phyloP scores from a whole-genome alignment of 2,329 filamentous ascomycete species.

The Ustulina deusta region DNA sequence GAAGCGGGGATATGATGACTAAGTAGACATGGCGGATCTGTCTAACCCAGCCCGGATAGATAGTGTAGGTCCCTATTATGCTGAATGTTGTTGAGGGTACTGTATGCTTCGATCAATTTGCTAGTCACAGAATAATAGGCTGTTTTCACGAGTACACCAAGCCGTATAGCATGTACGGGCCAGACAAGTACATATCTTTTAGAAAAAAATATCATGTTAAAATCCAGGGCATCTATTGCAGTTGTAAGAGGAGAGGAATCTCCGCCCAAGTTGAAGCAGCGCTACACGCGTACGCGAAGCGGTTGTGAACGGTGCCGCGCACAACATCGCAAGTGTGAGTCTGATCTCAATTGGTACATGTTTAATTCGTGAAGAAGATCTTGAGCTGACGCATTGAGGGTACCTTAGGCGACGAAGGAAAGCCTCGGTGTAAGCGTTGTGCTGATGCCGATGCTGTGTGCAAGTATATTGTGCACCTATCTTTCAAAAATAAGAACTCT shows the following conservation, averaged over 20 bases:
- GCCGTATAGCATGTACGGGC: background rate
- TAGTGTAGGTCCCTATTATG: background rate
- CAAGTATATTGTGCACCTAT: conserved; percentile 39
- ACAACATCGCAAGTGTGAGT: conserved; percentile 43
- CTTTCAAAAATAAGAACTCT: conserved; percentile 40
- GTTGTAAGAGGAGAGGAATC: background rate
- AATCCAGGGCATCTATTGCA: background rate
- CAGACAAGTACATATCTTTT: background rate
- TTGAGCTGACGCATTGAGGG: conserved; percentile 12
- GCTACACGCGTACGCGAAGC: conserved; percentile 38
- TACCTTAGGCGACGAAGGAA: conserved; percentile 38
- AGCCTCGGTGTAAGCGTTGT: conserved; percentile 40
- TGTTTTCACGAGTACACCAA: background rate
- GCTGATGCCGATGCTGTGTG: conserved; percentile 30
- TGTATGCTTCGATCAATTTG: background rate
- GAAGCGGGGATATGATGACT: background rate
- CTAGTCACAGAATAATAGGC: background rate
- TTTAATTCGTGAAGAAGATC: background rate
- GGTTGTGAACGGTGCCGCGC: conserved; percentile 42
- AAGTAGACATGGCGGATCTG: background rate
- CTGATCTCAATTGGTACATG: background rate
- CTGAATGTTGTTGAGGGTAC: background rate
- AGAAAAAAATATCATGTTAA: background rate
- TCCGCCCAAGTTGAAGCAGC: conserved; percentile 12
- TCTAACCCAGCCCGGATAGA: too few species aligned